A percentile compares a stretch with the other conserved stretches of the same genome.
These are phyloP conservation scores for Eucalyptus curtisii DNA, from an alignment of 345 rosid species.

Conservation along the genomic window DNA sequence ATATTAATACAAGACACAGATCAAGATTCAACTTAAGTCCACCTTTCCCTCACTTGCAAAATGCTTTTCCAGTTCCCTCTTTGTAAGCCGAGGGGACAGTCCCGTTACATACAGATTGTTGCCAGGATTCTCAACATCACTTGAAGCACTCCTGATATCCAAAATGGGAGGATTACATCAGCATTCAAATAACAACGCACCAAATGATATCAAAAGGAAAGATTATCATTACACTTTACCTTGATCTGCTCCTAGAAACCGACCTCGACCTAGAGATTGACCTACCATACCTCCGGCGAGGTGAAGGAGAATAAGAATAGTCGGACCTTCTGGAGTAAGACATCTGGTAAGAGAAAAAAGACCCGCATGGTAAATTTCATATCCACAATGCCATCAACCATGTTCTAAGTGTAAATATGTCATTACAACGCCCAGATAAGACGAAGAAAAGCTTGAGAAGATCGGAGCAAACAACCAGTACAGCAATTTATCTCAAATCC, in stretches of 20 bases:
- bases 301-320: conserved; percentile 53
- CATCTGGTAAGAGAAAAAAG: conserved; percentile 33
- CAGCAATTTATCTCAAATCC: not conserved
- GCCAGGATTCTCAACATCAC: conserved; percentile 79
- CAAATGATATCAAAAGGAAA: not conserved
- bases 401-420: not conserved
- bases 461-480: not conserved
- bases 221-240: not conserved
- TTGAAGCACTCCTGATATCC: conserved; percentile 30
- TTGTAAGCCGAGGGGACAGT: conserved; percentile 60
- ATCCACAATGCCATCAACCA: too few species aligned
- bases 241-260: conserved; percentile 42
- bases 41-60: conserved; percentile 74
- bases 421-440: not conserved
- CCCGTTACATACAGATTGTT: conserved; percentile 95
- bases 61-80: conserved; percentile 69
- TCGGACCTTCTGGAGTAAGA: conserved; percentile 63
- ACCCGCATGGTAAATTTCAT: not conserved
- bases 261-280: conserved; percentile 33
- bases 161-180: not conserved
- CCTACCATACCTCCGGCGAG: conserved; percentile 29
- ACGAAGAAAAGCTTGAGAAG: not conserved
- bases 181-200: not conserved
- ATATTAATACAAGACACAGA: not conserved
- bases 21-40: not conserved